Percentiles rank a stretch among this genome's conserved stretches.
phyloP scores from a whole-genome alignment of 768 basidiomycete genomes.

The Serendipita vermifera region DNA sequence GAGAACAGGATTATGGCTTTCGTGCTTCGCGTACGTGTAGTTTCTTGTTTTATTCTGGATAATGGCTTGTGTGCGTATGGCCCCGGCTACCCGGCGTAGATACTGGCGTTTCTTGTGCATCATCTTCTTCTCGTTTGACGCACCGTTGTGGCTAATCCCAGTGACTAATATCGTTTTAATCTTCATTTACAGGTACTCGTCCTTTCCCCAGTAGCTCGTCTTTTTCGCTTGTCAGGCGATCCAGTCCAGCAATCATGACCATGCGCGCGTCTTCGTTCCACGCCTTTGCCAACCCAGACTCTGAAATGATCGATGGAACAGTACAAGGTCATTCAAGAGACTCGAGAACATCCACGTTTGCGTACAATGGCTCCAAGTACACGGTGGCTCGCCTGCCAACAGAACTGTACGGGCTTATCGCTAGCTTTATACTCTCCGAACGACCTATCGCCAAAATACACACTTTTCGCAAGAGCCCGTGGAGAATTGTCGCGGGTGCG shows the following conservation, averaged over 20 bases:
- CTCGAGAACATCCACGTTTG: background rate
- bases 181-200: background rate
- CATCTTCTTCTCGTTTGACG: too few relatives aligned
- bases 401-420: constrained; percentile 3
- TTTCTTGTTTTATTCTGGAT: too few relatives aligned
- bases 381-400: background rate
- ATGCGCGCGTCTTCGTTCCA: background rate
- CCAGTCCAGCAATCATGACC: too few relatives aligned
- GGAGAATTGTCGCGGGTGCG: constrained; percentile 1
- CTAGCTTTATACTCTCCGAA: background rate
- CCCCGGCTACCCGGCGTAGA: too few relatives aligned
- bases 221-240: too few relatives aligned
- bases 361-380: too few relatives aligned
- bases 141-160: too few relatives aligned
- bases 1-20: background rate
- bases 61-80: too few relatives aligned
- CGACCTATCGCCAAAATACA: constrained; percentile 6
- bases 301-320: too few relatives aligned
- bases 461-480: constrained; percentile 2
- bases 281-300: background rate
- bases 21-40: constrained; percentile 9
- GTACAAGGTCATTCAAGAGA: background rate
- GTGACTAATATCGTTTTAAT: too few relatives aligned
- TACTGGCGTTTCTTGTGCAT: too few relatives aligned
- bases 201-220: constrained; percentile 4